Evolutionary conservation across 2,329 filamentous ascomycete genomes (phyloP).

Genomic region (Amesomyces nigricolor): DNA sequence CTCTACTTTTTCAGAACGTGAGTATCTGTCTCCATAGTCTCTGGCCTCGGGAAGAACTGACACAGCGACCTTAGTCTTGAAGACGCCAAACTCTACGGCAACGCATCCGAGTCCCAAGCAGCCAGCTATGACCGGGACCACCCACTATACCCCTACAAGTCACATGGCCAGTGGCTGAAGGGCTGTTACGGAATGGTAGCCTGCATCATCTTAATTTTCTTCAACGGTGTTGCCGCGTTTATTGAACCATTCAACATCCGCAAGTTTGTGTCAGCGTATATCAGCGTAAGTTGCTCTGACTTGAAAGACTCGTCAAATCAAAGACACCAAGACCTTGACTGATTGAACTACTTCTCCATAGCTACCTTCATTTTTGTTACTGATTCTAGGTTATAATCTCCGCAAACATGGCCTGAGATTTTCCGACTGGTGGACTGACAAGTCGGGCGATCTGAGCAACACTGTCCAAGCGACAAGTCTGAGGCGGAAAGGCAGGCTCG

Average conservation of each 20-base stretch:
- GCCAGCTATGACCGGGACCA: conserved; percentile 33
- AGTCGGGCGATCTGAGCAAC: conserved; percentile 34
- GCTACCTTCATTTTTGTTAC: conserved; percentile 34
- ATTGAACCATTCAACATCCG: conserved; percentile 33
- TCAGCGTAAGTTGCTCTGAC: conserved; percentile 34
- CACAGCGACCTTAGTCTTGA: no score
- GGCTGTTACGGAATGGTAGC: conserved; percentile 32
- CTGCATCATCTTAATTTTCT: conserved; percentile 32
- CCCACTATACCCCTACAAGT: conserved; percentile 35
- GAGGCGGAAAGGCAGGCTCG: conserved; percentile 33
- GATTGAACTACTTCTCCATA: conserved; percentile 4
- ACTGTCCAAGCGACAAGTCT: conserved; percentile 33
- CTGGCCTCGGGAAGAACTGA: no score
- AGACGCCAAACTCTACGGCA: conserved; percentile 35
- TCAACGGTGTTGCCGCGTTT: conserved; percentile 34
- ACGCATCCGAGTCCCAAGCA: conserved; percentile 34
- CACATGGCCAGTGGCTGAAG: conserved; percentile 37
- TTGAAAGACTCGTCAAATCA: no score
- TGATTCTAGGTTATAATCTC: conserved; percentile 36
- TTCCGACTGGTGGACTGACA: conserved; percentile 33
- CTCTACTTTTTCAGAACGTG: conserved; percentile 36
- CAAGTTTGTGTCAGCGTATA: conserved; percentile 36
- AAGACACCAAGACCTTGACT: not conserved
- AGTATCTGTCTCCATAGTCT: no score
- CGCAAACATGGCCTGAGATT: conserved; percentile 33